Evolutionary conservation across 1,284 basidiomycete species (phyloP), one percentile per base, ranked within the genome.

Genomic region (Peniophora sp.): DNA sequence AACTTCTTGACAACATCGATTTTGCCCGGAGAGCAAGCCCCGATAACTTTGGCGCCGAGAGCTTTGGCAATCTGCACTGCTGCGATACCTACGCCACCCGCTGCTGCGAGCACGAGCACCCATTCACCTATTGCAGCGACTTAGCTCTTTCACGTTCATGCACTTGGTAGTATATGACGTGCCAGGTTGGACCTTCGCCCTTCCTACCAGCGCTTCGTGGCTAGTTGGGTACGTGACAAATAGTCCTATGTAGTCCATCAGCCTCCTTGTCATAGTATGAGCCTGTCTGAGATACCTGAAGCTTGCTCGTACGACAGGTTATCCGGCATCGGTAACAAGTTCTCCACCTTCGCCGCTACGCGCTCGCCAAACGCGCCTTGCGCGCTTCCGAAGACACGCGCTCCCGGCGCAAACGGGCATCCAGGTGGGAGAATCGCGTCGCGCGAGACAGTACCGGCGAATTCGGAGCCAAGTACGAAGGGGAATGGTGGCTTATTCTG

Each of bases 51-150:
- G 36, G 85, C 88, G 27, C 88, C 88, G 50, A 88, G 69, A 49
- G 77, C 81, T 77, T 95, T 95, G 15, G 91, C 93, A 49, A 96
- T 75, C 63, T 97, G 94, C 14, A 92, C 83, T 3, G 94, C 94
- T 8, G 85, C 84, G 47, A 97, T 83, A 1, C 96, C 96, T 3
- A 99, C 94, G 23, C 95, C 95, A 11, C 91, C 91, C 1, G 90
- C 91, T n/a, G 88, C 88, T 10, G 90, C 92, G 48, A 87, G 88
- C 5, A 96, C 84, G 14, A 96, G 78, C 2, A 95, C 81, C 81
- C 88, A 93, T 69, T 97, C 92, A 23, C 85, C 89, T 89, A 3
- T 37, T 3, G 2, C 9, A 23, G n/a, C 43, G 2, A 14, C 41
- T 27, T 17, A 3, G 42, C 48, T 18, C 39, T 35, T 12, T 8